These are phyloP conservation scores for Lachnellula occidentalis DNA, from an alignment of 2,329 filamentous ascomycete species.

Conservation along the genomic window DNA sequence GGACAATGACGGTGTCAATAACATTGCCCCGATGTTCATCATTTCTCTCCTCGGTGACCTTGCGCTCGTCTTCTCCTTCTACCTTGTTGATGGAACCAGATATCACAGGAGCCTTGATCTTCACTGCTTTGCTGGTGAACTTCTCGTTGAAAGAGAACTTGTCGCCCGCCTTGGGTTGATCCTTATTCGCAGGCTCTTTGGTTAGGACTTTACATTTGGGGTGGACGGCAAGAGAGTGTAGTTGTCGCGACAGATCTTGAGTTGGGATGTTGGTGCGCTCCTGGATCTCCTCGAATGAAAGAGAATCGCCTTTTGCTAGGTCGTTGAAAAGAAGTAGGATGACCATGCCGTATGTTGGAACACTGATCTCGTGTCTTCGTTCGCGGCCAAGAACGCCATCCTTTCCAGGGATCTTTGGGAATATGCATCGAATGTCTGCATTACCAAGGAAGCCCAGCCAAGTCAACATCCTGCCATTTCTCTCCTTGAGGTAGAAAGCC, in stretches of 20 bases:
- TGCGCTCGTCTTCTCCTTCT: slow-evolving; percentile 65
- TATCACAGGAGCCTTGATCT: slow-evolving; percentile 85
- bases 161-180: slow-evolving; percentile 65
- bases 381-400: slow-evolving; percentile 57
- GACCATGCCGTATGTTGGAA: slow-evolving; percentile 88
- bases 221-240: slow-evolving; percentile 77
- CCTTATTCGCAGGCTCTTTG: slow-evolving; percentile 76
- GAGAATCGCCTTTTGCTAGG: slow-evolving; percentile 44
- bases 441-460: slow-evolving; percentile 71
- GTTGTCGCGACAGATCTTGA: slow-evolving; percentile 66
- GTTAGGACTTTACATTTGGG: slow-evolving; percentile 76
- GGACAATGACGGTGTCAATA: slow-evolving; percentile 70
- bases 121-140: slow-evolving; percentile 77
- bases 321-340: slow-evolving; percentile 88
- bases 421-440: slow-evolving; percentile 76
- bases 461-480: slow-evolving; percentile 81
- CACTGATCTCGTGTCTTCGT: slow-evolving; percentile 81
- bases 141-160: slow-evolving; percentile 75
- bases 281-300: slow-evolving; percentile 73
- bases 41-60: slow-evolving; percentile 70
- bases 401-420: slow-evolving; percentile 69
- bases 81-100: slow-evolving; percentile 73
- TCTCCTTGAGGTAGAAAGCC: slow-evolving; percentile 79
- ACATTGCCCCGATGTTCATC: slow-evolving; percentile 65
- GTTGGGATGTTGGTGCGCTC: slow-evolving; percentile 72